These are phyloP conservation scores for Rugonectria rugulosa DNA, from an alignment of 2,329 filamentous ascomycete species.

Conservation along the genomic window DNA sequence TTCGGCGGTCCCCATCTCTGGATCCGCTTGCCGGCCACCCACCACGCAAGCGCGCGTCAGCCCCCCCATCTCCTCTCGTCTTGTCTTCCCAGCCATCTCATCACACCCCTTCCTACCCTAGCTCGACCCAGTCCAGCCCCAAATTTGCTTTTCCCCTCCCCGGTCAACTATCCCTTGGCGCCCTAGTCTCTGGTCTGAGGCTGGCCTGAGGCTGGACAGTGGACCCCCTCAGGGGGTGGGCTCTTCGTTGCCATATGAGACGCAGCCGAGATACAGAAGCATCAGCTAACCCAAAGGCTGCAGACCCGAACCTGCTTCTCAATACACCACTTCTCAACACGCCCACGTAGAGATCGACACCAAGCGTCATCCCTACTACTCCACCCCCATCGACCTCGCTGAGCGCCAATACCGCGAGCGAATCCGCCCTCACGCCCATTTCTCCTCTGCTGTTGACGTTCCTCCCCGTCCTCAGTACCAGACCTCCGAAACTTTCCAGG, in stretches of 20 bases:
- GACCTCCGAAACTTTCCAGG: slow-evolving; percentile 35
- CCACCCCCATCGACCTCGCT: slow-evolving; percentile 66
- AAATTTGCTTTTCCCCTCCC: slow-evolving; percentile 37
- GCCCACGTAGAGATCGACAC: slow-evolving; percentile 71
- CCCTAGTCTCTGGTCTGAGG: slow-evolving; percentile 36
- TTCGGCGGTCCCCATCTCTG: slow-evolving; percentile 25
- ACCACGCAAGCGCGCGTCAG: slow-evolving; percentile 34
- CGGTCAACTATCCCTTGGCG: slow-evolving; percentile 26
- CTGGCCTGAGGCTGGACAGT: slow-evolving; percentile 33
- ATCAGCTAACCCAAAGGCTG: slow-evolving; percentile 41
- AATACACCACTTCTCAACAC: slow-evolving; percentile 63
- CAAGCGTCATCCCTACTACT: slow-evolving; percentile 56
- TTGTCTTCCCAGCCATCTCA: slow-evolving; percentile 34
- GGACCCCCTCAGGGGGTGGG: slow-evolving; percentile 36
- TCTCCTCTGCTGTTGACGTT: slow-evolving; percentile 45
- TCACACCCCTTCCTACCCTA: slow-evolving; percentile 28
- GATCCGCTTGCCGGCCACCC: slow-evolving; percentile 31
- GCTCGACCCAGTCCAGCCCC: slow-evolving; percentile 32
- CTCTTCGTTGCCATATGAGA: slow-evolving; percentile 42
- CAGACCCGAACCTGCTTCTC: slow-evolving; percentile 48
- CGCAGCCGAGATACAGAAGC: slow-evolving; percentile 41
- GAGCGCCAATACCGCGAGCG: slow-evolving; percentile 73
- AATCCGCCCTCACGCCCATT: slow-evolving; percentile 59
- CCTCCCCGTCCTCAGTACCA: slow-evolving; percentile 44
- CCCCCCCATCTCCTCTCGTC: slow-evolving; percentile 17